These are phyloP conservation scores for Fusarium nygamai DNA, from an alignment of 2,329 filamentous ascomycete species.

Conservation along the genomic window DNA sequence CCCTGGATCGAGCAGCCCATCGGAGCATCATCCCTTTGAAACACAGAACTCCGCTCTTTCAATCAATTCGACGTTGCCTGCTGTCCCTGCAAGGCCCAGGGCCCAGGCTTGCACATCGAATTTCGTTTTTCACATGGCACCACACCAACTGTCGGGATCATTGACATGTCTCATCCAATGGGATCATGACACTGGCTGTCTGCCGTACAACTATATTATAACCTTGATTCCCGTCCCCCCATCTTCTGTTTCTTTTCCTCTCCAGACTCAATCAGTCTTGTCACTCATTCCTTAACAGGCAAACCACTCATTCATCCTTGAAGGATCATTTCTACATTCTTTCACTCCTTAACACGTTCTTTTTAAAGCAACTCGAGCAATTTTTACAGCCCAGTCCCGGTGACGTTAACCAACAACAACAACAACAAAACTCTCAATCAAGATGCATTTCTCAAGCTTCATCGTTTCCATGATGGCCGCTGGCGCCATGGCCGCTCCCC, in stretches of 20 bases:
- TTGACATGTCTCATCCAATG: slow-evolving; percentile 6
- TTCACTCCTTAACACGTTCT: slow-evolving; percentile 16
- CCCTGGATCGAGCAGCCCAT: slow-evolving; percentile 16
- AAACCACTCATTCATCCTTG: slow-evolving; percentile 31
- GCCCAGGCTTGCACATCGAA: slow-evolving; percentile 15
- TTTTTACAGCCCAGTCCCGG: slow-evolving; percentile 24
- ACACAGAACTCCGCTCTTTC: slow-evolving; percentile 24
- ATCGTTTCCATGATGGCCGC: slow-evolving; percentile 25
- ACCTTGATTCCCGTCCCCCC: slow-evolving; percentile 20
- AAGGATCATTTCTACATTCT: slow-evolving; percentile 28
- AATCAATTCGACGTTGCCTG: slow-evolving; percentile 22
- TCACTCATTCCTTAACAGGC: slow-evolving; percentile 24
- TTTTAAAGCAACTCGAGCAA: not conserved
- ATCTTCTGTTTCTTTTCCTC: slow-evolving; percentile 1
- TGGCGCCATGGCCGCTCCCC: slow-evolving; percentile 31
- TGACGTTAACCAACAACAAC: slow-evolving; percentile 21
- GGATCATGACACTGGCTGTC: not conserved
- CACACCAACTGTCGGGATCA: slow-evolving; percentile 12
- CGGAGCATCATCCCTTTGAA: slow-evolving; percentile 26
- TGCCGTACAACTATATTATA: slow-evolving; percentile 34
- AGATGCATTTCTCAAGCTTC: slow-evolving; percentile 37
- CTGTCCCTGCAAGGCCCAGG: not conserved
- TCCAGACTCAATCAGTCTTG: slow-evolving; percentile 32
- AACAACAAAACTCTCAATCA: slow-evolving; percentile 16
- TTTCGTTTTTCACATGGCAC: slow-evolving; percentile 15